Percentiles rank a stretch among this genome's conserved stretches.
phyloP scores from a whole-genome alignment of 2,329 filamentous ascomycete genomes.

The Stemphylium lycopersici region DNA sequence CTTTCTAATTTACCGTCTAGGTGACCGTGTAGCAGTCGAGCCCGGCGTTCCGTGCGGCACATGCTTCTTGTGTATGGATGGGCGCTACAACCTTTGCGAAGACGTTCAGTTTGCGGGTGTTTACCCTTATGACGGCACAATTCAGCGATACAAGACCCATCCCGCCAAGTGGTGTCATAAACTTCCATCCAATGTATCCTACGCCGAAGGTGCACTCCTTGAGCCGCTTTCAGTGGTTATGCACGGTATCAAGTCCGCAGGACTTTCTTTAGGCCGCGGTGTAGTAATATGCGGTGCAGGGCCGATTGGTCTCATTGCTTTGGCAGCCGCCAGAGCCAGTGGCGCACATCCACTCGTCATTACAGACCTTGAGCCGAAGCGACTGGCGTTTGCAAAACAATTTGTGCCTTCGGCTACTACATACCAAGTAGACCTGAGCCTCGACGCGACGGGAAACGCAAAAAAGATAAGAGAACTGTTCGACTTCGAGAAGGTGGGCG shows the following conservation, averaged over 20 bases:
- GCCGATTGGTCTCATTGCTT: conserved; percentile 67
- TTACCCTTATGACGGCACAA: conserved; percentile 65
- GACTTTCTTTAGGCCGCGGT: conserved; percentile 61
- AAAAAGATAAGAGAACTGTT: conserved; percentile 62
- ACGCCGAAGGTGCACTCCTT: conserved; percentile 66
- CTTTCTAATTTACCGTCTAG: conserved; percentile 30
- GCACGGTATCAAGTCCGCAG: conserved; percentile 62
- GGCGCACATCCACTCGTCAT: conserved; percentile 69
- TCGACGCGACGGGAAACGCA: conserved; percentile 59
- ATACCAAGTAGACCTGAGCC: conserved; percentile 58
- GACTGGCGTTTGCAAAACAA: conserved; percentile 63
- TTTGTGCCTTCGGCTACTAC: conserved; percentile 62
- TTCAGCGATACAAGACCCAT: conserved; percentile 67
- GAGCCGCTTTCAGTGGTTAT: conserved; percentile 69
- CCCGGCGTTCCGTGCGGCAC: conserved; percentile 67
- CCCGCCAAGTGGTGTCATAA: conserved; percentile 61
- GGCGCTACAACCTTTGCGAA: conserved; percentile 69
- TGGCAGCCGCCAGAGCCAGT: conserved; percentile 66
- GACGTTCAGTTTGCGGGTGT: conserved; percentile 67
- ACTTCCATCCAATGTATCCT: conserved; percentile 63
- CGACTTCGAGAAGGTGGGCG: conserved; percentile 49
- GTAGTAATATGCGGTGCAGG: conserved; percentile 65
- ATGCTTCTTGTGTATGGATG: conserved; percentile 65
- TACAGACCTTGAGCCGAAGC: conserved; percentile 64
- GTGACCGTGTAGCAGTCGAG: conserved; percentile 71